These are phyloP conservation scores for Aspergillaceae sp. DNA, from an alignment of 2,329 filamentous ascomycete genomes.

Conservation along the genomic window DNA sequence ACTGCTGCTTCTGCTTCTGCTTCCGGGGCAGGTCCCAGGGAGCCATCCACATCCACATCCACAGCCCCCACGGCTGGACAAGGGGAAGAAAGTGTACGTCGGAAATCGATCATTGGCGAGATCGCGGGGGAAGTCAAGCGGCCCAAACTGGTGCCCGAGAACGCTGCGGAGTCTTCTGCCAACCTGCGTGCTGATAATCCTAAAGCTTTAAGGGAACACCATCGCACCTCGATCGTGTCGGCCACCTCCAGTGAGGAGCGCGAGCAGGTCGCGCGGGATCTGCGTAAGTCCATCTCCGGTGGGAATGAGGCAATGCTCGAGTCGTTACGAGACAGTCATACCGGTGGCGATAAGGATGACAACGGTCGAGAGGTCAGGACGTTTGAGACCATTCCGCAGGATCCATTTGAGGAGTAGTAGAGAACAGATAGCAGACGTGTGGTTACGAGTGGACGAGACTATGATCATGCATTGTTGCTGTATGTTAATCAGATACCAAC, in stretches of 20 bases:
- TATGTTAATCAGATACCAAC: neutral
- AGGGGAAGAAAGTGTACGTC: constrained; percentile 14
- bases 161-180: constrained; percentile 29
- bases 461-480: neutral
- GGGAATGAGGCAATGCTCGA: constrained; percentile 18
- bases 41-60: constrained; percentile 3
- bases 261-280: constrained; percentile 27
- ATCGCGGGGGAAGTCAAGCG: constrained; percentile 18
- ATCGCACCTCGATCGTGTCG: constrained; percentile 30
- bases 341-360: constrained; percentile 19
- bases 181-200: constrained; percentile 32
- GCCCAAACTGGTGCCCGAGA: constrained; percentile 26
- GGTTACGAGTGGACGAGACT: neutral
- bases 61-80: constrained; percentile 1
- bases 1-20: constrained; percentile 10
- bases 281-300: constrained; percentile 30
- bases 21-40: constrained; percentile 7
- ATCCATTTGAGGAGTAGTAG: constrained; percentile 1
- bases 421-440: neutral
- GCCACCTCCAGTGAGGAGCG: constrained; percentile 25
- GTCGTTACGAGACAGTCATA: constrained; percentile 12
- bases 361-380: constrained; percentile 12
- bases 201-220: constrained; percentile 29
- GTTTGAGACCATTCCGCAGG: constrained; percentile 18
- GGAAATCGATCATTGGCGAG: constrained; percentile 25